phyloP scores from a whole-genome alignment of 1,139 yeast species.

The Kodamaea arcana region DNA sequence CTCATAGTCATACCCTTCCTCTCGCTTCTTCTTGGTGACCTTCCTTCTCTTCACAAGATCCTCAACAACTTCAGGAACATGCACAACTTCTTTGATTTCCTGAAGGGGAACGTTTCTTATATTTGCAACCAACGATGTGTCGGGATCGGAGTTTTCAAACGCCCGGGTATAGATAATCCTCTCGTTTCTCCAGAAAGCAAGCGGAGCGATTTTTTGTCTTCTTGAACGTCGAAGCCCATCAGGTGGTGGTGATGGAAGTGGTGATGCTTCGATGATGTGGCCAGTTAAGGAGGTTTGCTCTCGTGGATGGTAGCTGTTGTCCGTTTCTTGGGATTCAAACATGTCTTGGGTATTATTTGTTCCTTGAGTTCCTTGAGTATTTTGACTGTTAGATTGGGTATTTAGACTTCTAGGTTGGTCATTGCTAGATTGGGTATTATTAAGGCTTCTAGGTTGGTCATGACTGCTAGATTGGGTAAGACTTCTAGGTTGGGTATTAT shows the following conservation, averaged over 20 bases:
- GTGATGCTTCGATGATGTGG: constrained; percentile 16
- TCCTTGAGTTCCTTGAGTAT: too few relatives aligned
- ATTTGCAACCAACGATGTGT: constrained; percentile 32
- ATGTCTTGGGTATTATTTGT: too few relatives aligned
- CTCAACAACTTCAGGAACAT: constrained; percentile 31
- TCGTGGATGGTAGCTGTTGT: constrained; percentile 11
- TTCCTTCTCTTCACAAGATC: constrained; percentile 11
- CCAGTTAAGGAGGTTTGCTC: constrained; percentile 13
- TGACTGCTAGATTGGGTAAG: too few relatives aligned
- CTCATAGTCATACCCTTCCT: constrained; percentile 27
- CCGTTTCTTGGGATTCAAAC: too few relatives aligned
- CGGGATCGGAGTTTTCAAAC: constrained; percentile 37
- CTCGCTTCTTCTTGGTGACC: constrained; percentile 3
- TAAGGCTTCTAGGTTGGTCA: not conserved
- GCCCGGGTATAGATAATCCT: constrained; percentile 58
- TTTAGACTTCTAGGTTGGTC: constrained; percentile 4
- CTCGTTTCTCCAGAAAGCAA: constrained; percentile 87
- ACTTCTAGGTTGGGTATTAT: too few relatives aligned
- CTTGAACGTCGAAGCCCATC: constrained; percentile 50
- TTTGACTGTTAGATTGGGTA: too few relatives aligned
- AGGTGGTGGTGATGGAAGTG: constrained; percentile 45
- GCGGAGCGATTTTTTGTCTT: constrained; percentile 65
- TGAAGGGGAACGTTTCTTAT: constrained; percentile 47
- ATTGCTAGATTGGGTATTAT: not conserved
- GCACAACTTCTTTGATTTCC: constrained; percentile 56